Base-by-base conservation (phyloP, 345 rosid genomes). In the Diplotaxis tenuifolia region DNA sequence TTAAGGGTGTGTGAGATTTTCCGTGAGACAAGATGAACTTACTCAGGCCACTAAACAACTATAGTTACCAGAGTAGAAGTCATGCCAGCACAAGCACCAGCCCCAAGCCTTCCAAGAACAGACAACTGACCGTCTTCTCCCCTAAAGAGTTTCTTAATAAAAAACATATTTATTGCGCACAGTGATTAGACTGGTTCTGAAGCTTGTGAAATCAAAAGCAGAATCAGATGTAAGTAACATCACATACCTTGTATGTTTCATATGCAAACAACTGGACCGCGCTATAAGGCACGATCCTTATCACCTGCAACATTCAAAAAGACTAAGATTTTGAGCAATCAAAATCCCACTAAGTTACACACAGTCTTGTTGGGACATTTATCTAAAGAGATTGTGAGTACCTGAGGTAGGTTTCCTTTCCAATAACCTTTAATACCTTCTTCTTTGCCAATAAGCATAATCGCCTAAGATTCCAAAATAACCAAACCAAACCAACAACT, bases 71-170 rank as follows among this genome's bases (percentile, higher is more conserved):
- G 85, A 67, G 99, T 94, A 72, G 99, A 94, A 45, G 99, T 89
- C 97, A 94, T 94, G 81, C 97, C 99, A 76, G 99, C 97, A 84
- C 97, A 92, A 80, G 99, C 99, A 69, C 99, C 99, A 22, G 97
- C 97, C 1, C 91, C 92, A 38, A 94, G 93, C 82, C 99, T 92
- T 71, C 96, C 99, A 14, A 89, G 73, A 76, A 94, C 89, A 62
- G 97, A 81, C 70, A 94, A 86, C 57, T 89, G 84, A 6, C 87
- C 96, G 71, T 90, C 97, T 73, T 92, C 86, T 67, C 88, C 89
- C 29, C 75, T 83, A 67, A 95, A 90, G 70, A 95, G 85, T 82
- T 86, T 95, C 99, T 95, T 36, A 15, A 71, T 56, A 21, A 73
- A n/a, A 54, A 71, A 25, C 19, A 19, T 21, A 68, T n/a, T n/a